These are phyloP conservation scores for Pythium angustatum DNA, from an alignment of 352 stramenopile species.

Conservation along the genomic window DNA sequence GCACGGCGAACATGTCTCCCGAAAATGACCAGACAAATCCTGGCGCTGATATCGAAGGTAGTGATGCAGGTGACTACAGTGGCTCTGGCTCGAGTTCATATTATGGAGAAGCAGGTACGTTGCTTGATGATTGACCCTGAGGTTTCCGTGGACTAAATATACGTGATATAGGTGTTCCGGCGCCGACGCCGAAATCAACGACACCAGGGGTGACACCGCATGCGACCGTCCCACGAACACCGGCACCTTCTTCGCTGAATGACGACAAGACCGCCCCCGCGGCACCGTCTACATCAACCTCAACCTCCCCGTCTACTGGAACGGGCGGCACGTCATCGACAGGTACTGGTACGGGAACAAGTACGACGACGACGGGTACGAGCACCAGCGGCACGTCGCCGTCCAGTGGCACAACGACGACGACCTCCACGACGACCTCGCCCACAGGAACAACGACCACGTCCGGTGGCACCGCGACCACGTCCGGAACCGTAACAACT, in stretches of 20 bases:
- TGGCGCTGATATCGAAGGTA: too few relatives aligned
- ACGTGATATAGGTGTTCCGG: background rate
- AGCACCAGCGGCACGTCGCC: too few relatives aligned
- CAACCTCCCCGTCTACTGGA: background rate
- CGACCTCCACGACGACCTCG: background rate
- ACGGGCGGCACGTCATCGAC: background rate
- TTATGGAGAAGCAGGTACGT: too few relatives aligned
- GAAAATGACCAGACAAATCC: too few relatives aligned
- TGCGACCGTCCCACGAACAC: conserved; percentile 1
- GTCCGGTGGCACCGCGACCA: background rate
- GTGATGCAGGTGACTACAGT: too few relatives aligned
- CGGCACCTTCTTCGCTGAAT: background rate
- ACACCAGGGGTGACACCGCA: background rate
- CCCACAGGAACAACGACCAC: conserved; percentile 5
- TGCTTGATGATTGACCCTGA: too few relatives aligned
- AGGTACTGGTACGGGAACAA: background rate
- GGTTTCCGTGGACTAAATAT: too few relatives aligned
- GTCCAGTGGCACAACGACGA: background rate
- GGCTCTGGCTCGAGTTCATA: too few relatives aligned
- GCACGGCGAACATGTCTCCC: too few relatives aligned
- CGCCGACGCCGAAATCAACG: background rate
- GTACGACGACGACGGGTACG: background rate
- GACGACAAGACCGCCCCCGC: background rate
- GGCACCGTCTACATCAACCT: background rate
- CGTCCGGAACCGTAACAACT: too few relatives aligned